These are phyloP conservation scores for Trametes polyzona DNA, from an alignment of 1,284 basidiomycete genomes.

Conservation along the genomic window DNA sequence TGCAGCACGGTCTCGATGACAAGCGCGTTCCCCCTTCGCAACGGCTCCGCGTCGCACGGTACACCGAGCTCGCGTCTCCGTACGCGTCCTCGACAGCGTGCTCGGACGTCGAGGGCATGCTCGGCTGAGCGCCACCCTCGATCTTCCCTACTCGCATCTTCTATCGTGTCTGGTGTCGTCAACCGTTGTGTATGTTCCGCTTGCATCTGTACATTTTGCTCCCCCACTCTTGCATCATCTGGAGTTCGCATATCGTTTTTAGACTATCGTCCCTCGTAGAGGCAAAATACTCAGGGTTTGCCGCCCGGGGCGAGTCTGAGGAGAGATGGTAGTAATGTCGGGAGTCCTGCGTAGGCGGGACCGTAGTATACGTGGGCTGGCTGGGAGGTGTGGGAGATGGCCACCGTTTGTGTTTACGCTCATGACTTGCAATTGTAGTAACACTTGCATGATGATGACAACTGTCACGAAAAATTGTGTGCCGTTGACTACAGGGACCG, in stretches of 20 bases:
- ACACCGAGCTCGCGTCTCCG: slow-evolving; percentile 61
- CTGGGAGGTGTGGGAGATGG: slow-evolving; percentile 1
- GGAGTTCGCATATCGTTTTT: slow-evolving; percentile 19
- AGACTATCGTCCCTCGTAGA: slow-evolving; percentile 14
- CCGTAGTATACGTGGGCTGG: not conserved
- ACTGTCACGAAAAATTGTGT: not conserved
- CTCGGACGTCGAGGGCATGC: slow-evolving; percentile 43
- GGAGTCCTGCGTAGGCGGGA: not conserved
- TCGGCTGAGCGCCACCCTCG: slow-evolving; percentile 31
- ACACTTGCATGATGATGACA: slow-evolving; percentile 18
- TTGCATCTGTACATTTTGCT: slow-evolving; percentile 20
- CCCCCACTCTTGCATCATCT: slow-evolving; percentile 18
- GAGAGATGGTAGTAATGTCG: not conserved
- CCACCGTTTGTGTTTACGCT: slow-evolving; percentile 12
- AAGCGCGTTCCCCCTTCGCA: slow-evolving; percentile 69
- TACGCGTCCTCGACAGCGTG: slow-evolving; percentile 43
- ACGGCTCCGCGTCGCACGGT: slow-evolving; percentile 67
- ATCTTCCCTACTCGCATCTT: not conserved
- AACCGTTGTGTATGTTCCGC: slow-evolving; percentile 21
- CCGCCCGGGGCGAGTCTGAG: not conserved
- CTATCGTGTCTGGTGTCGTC: not conserved
- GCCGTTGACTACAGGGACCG: too few relatives aligned
- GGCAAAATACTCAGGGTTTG: slow-evolving; percentile 3
- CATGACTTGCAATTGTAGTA: slow-evolving; percentile 21
- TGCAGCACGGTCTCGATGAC: slow-evolving; percentile 65